Evolutionary conservation across 1,139 yeast genomes (phyloP).

Genomic region (Hansenula sp.): DNA sequence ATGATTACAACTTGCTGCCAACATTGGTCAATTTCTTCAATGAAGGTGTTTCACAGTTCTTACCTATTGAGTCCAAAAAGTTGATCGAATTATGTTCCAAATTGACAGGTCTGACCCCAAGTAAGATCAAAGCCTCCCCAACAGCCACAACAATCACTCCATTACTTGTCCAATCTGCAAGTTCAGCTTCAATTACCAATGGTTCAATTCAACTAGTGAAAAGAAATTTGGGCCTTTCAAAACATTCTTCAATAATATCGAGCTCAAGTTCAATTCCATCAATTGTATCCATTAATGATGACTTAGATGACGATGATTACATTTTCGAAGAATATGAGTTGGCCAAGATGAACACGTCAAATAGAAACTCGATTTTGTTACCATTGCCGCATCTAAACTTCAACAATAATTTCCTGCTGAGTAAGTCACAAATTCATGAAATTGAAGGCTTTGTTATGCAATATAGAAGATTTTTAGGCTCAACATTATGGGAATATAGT

Average conservation of each 20-base stretch:
- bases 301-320: slow-evolving; percentile 31
- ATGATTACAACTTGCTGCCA: slow-evolving; percentile 59
- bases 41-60: slow-evolving; percentile 53
- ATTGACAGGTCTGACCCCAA: slow-evolving; percentile 29
- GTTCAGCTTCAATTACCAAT: slow-evolving; percentile 20
- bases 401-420: slow-evolving; percentile 25
- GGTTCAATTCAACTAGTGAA: slow-evolving; percentile 38
- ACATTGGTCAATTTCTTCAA: slow-evolving; percentile 74
- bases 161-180: slow-evolving; percentile 21
- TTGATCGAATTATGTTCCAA: slow-evolving; percentile 61
- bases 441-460: slow-evolving; percentile 26
- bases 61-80: slow-evolving; percentile 63
- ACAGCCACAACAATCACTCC: slow-evolving; percentile 18
- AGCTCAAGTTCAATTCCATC: slow-evolving; percentile 25
- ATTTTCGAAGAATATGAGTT: slow-evolving; percentile 34
- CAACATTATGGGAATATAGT: slow-evolving; percentile 17
- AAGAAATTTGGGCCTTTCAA: slow-evolving; percentile 31
- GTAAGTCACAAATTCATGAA: slow-evolving; percentile 27
- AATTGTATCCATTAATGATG: slow-evolving; percentile 24
- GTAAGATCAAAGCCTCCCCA: slow-evolving; percentile 26
- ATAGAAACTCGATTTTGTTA: slow-evolving; percentile 26
- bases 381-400: slow-evolving; percentile 30
- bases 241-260: slow-evolving; percentile 25
- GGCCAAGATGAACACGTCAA: slow-evolving; percentile 26
- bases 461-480: slow-evolving; percentile 23